Base-by-base conservation (phyloP, 108 stramenopile species). In the Parietichytrium sp. region DNA sequence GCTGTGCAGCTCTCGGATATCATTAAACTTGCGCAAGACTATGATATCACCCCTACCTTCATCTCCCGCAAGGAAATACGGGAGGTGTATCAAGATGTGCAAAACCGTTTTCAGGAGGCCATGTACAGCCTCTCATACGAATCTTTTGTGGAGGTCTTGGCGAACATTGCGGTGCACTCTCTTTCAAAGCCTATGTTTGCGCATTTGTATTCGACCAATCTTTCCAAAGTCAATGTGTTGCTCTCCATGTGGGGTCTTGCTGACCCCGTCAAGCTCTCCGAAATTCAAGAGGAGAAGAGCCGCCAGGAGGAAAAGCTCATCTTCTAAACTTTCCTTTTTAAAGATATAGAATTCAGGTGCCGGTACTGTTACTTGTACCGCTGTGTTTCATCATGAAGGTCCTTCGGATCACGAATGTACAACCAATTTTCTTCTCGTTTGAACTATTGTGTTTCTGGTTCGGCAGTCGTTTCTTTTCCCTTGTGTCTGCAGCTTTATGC, bases 151-250 rank as follows among this genome's bases (percentile, higher is more conserved):
- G 61, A 72, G 33, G 45, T 38, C 6, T 42, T 72, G 8, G 61
- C 61, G 23, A 33, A 72, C 10, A 27, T 72, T 27, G 61, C 61
- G 8, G 61, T 72, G 0, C 61, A 72, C 61, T 72, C 61, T 10
- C 42, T 72, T 33, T 72, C 61, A 15, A 72, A 72, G 61, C 61
- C 61, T 42, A 72, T 72, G 61, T 72, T 72, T 45, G 61, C 61
- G 10, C 61, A 72, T 20, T 25, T 72, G 15, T 72, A 72, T 42
- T 72, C 61, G 15, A 72, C 61, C 1, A 42, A 72, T 27, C 61
- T 72, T 10, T 72, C 61, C 61, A 72, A 72, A 42, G 61, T 72
- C 61, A 72, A 72, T 38, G 61, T 72, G 8, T 25, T 72, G 29
- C 42, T 72, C 3, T 45, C 61, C 3, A 72, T 72, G 61, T 72